A percentile compares a stretch with the other conserved stretches of the same genome.
phyloP scores from a whole-genome alignment of 768 basidiomycete species.

The Leccinum disarticulatum region DNA sequence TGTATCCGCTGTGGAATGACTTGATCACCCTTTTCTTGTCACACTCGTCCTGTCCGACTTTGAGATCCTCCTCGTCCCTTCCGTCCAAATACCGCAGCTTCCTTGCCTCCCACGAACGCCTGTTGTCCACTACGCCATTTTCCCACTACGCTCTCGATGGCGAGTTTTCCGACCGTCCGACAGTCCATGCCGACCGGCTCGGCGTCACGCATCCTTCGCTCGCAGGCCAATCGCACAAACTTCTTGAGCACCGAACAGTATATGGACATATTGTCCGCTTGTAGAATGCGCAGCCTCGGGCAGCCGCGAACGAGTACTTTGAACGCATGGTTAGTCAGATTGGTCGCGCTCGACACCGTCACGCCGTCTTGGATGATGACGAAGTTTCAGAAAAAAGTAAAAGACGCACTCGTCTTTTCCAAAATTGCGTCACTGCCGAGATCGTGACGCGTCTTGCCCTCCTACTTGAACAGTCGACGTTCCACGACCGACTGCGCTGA shows the following conservation, averaged over 20 bases:
- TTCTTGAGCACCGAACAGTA: conserved; percentile 58
- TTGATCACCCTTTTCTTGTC: conserved; percentile 71
- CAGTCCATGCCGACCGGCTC: conserved; percentile 75
- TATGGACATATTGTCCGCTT: conserved; percentile 82
- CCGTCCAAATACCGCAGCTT: conserved; percentile 70
- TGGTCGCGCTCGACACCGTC: no score
- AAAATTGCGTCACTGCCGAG: no score
- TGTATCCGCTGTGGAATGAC: conserved; percentile 86
- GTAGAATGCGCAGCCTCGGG: no score
- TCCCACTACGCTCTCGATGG: no score
- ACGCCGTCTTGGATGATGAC: no score
- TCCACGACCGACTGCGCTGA: no score
- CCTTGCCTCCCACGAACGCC: conserved; percentile 70
- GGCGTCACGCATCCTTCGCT: conserved; percentile 50
- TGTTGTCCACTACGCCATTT: conserved; percentile 48
- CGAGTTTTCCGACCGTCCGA: conserved; percentile 61
- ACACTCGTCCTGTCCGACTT: conserved; percentile 78
- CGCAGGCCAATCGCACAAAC: conserved; percentile 58
- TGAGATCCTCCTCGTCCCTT: conserved; percentile 63
- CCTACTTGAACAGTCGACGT: no score
- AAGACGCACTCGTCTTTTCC: no score
- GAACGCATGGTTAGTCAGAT: no score
- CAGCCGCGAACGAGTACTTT: no score
- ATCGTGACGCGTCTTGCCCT: no score
- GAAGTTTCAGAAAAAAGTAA: no score